Base-by-base conservation (phyloP, 176 grass and related monocot genomes). In the Pontederia paniculata region DNA sequence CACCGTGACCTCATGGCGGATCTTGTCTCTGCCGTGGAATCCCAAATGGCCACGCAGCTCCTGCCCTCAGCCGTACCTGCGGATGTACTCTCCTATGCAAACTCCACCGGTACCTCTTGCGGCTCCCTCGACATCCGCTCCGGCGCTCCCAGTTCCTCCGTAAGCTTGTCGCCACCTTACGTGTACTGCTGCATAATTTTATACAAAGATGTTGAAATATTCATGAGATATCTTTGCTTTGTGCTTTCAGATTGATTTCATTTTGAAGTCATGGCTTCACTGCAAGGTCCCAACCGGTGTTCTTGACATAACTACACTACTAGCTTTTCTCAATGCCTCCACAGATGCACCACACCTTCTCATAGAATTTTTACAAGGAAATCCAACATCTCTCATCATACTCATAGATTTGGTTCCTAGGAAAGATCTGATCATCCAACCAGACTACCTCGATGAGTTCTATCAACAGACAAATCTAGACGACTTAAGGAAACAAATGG, bases 231-330 rank as follows among this genome's bases (percentile, higher is more conserved):
- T n/a, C n/a, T n/a, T n/a, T n/a, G n/a, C n/a, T n/a, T 21, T 17
- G 13, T 9, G 31, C 52, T 42, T 18, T 69, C 82, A 96, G 90
- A 67, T 89, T 60, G 85, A 96, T 78, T 86, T 89, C 68, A 76
- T 89, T 50, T 13, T 96, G 55, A 67, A 89, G 50, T 96, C 90
- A 50, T 86, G 85, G 20, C 72, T 96, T 28, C 85, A 96, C 66
- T 89, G 85, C 70, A 56, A 83, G 66, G 37, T 96, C 12, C 85
- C 90, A n/a, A 86, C 58, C 9, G 90, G 90, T 18, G 64, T 74
- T 0, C 75, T 96, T n/a, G 69, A 86, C 70, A 83, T 89, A 45
- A 86, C 76, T 16, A 70, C 82, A 10, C 31, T 96, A 15, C 63
- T 86, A 2, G 70, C 63, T 15, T 86, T 67, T 64, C 76, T 86